These are phyloP conservation scores for Entrophospora sp. DNA, from an alignment of 192 early-diverging fungal genomes.

Conservation along the genomic window DNA sequence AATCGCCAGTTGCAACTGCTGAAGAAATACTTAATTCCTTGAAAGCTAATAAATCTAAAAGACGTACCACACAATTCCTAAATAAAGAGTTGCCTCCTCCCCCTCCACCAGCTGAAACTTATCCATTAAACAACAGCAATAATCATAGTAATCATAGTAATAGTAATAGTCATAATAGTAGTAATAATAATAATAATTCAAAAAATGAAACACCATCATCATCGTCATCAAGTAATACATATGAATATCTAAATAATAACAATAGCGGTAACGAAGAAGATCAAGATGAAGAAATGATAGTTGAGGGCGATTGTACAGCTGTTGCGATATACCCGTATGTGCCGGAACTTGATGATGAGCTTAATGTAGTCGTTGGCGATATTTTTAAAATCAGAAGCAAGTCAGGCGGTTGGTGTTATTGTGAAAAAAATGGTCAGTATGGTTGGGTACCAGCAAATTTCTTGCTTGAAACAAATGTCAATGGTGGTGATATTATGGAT, in stretches of 20 bases:
- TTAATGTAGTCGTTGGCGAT: slow-evolving; percentile 54
- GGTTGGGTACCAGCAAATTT: slow-evolving; percentile 55
- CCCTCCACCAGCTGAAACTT: too few species aligned
- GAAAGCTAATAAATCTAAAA: slow-evolving; percentile 15
- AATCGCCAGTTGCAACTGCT: slow-evolving; percentile 28
- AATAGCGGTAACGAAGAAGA: slow-evolving; percentile 22
- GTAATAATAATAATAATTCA: too few species aligned
- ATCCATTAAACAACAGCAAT: too few species aligned
- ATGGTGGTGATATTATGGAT: slow-evolving; percentile 34
- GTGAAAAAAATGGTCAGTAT: slow-evolving; percentile 40
- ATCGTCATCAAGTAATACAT: too few species aligned
- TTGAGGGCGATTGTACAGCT: slow-evolving; percentile 36
- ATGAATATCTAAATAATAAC: too few species aligned
- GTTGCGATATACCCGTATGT: slow-evolving; percentile 56
- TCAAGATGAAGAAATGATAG: not conserved
- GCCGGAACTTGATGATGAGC: slow-evolving; percentile 47
- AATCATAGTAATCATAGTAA: too few species aligned
- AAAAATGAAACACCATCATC: too few species aligned
- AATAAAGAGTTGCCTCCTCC: slow-evolving; percentile 19
- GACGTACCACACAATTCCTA: slow-evolving; percentile 13
- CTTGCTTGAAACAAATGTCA: slow-evolving; percentile 37
- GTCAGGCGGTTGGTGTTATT: slow-evolving; percentile 52
- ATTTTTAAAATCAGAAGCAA: slow-evolving; percentile 46
- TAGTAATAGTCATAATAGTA: too few species aligned
- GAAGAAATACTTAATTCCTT: slow-evolving; percentile 10